Percentiles rank a stretch among this genome's conserved stretches.
Conservation (phyloP, 169 alveolate genomes). For the Cryptosporidium viatorum region DNA sequence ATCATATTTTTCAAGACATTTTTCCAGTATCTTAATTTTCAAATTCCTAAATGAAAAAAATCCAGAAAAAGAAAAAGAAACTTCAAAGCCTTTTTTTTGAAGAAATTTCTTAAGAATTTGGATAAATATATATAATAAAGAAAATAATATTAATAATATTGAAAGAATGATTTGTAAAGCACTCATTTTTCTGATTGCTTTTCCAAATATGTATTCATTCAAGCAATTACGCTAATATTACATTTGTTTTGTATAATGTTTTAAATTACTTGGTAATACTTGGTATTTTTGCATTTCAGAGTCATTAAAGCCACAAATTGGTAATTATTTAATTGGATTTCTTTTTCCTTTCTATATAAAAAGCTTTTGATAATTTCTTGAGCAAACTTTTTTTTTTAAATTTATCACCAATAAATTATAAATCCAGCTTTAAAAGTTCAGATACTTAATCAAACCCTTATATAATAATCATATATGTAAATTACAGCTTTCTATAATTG, state of each 20-base stretch:
- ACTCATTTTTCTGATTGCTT: neutral
- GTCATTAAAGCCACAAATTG: neutral
- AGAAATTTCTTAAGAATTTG: neutral
- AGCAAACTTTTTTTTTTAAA: neutral
- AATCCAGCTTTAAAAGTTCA: no score
- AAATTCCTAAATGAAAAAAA: slow-evolving; percentile 12
- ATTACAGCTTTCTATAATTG: neutral
- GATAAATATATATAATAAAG: slow-evolving; percentile 3
- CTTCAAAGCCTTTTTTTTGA: slow-evolving; percentile 34
- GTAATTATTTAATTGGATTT: no score
- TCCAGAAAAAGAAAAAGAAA: slow-evolving; percentile 38
- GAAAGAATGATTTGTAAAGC: neutral
- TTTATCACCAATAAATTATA: neutral
- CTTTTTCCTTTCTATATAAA: no score
- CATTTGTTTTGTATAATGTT: neutral
- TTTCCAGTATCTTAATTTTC: slow-evolving; percentile 9
- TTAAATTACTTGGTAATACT: no score
- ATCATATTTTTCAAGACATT: neutral
- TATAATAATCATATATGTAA: no score
- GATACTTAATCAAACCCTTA: no score
- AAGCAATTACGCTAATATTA: neutral
- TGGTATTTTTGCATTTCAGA: neutral
- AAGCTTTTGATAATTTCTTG: neutral
- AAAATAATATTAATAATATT: neutral
- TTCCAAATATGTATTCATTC: neutral